These are phyloP conservation scores for Senna siamea DNA, from an alignment of 306 rosid species.

Conservation along the genomic window DNA sequence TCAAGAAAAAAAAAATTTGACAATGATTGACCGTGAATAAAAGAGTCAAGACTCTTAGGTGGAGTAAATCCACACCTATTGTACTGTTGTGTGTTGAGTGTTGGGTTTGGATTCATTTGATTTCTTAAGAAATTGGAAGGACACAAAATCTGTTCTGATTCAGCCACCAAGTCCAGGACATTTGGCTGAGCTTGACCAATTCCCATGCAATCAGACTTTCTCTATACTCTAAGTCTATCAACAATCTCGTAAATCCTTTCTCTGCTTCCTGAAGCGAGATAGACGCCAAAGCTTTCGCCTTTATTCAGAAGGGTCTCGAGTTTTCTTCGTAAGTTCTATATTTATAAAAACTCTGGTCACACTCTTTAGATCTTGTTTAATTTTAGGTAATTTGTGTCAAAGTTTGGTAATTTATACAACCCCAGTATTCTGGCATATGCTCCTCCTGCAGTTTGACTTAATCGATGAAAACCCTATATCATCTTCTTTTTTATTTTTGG, in stretches of 20 bases:
- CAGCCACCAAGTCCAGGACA: background rate
- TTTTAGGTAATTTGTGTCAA: background rate
- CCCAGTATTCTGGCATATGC: background rate
- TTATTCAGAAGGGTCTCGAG: background rate
- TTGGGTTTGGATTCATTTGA: no score
- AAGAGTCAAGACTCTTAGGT: no score
- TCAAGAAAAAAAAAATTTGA: no score
- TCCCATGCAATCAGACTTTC: background rate
- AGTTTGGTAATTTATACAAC: background rate
- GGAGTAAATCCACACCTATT: no score
- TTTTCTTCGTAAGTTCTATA: conserved; percentile 13
- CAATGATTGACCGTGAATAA: no score
- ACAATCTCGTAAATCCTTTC: background rate
- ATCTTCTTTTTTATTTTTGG: background rate
- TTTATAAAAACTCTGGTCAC: background rate
- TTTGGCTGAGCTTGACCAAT: background rate
- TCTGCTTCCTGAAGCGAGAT: background rate
- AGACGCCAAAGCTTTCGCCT: background rate
- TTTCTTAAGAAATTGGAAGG: no score
- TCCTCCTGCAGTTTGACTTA: background rate
- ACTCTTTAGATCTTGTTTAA: background rate
- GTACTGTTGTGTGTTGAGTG: no score
- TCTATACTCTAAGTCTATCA: background rate
- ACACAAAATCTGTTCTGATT: no score
- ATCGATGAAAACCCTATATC: background rate